phyloP scores from a whole-genome alignment of 441 rosid genomes.

The Eruca vesicaria region DNA sequence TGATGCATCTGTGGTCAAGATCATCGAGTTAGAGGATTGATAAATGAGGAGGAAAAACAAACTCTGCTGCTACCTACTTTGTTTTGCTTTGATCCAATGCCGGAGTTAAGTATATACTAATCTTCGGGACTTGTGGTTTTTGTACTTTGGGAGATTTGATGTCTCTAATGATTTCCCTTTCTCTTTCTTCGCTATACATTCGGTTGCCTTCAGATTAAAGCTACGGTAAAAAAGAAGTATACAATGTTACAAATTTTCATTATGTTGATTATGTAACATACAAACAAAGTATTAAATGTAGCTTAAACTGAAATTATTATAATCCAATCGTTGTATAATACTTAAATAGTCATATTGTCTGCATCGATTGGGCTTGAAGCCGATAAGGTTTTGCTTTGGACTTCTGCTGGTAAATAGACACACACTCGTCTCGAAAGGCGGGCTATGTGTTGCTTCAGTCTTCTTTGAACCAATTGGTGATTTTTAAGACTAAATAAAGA shows the following conservation, averaged over 20 bases:
- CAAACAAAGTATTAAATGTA: neutral
- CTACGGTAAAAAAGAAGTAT: neutral
- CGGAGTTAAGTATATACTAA: constrained; percentile 14
- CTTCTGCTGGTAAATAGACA: constrained; percentile 74
- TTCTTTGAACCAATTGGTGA: constrained; percentile 48
- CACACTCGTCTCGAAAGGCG: no score
- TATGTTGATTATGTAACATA: neutral
- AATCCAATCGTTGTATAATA: neutral
- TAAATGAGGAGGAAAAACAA: neutral
- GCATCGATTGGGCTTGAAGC: constrained; percentile 61
- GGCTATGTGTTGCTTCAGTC: constrained; percentile 86
- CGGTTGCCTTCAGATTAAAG: neutral
- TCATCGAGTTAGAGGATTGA: constrained; percentile 88
- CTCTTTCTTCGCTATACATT: neutral
- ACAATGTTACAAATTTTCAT: constrained; percentile 8
- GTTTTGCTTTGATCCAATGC: neutral
- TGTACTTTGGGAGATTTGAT: constrained; percentile 20
- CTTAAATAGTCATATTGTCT: no score
- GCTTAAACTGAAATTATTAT: neutral
- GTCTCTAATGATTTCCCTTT: constrained; percentile 1
- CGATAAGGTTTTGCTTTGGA: constrained; percentile 62
- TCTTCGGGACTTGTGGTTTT: constrained; percentile 24
- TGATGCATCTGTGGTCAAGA: constrained; percentile 91
- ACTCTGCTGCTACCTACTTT: neutral
- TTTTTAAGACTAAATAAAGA: constrained; percentile 6